A percentile compares a stretch with the other conserved stretches of the same genome.
phyloP scores from a whole-genome alignment of 225 moss, liverwort and hornwort genomes.

The Anthoceros angustus region DNA sequence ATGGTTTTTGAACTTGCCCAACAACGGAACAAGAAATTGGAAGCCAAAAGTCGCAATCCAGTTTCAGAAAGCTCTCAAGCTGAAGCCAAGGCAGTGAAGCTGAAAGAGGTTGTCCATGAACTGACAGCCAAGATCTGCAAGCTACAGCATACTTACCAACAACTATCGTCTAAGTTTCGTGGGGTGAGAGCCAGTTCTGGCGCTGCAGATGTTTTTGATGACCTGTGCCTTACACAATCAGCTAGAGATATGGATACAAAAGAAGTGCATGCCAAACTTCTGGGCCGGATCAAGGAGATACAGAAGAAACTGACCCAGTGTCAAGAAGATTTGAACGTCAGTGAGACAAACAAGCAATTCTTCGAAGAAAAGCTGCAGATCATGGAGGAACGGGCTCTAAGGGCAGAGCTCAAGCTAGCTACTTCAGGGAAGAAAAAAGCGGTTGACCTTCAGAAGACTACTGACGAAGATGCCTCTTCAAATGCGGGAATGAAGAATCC shows the following conservation, averaged over 20 bases:
- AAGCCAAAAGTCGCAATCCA: background rate
- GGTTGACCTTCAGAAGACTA: background rate
- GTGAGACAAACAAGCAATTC: constrained; percentile 1
- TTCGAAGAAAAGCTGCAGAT: background rate
- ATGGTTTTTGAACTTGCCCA: background rate
- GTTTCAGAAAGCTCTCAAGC: background rate
- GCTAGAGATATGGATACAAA: background rate
- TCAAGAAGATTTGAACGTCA: constrained; percentile 1
- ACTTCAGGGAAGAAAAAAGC: background rate
- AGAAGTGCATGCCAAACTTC: background rate
- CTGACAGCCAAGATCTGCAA: constrained; percentile 1
- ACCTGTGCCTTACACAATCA: background rate
- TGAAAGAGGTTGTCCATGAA: background rate
- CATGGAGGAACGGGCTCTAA: constrained; percentile 2
- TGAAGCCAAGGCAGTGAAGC: background rate
- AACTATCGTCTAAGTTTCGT: background rate
- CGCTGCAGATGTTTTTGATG: background rate
- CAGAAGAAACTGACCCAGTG: background rate
- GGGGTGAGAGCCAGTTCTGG: background rate
- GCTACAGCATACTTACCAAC: background rate
- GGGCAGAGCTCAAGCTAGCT: background rate
- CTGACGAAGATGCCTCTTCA: background rate
- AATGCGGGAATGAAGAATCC: background rate
- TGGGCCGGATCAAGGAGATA: background rate
- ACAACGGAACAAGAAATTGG: background rate